Evolutionary conservation across 768 basidiomycete species (phyloP).

Genomic region (Lanmaoa rubissima): DNA sequence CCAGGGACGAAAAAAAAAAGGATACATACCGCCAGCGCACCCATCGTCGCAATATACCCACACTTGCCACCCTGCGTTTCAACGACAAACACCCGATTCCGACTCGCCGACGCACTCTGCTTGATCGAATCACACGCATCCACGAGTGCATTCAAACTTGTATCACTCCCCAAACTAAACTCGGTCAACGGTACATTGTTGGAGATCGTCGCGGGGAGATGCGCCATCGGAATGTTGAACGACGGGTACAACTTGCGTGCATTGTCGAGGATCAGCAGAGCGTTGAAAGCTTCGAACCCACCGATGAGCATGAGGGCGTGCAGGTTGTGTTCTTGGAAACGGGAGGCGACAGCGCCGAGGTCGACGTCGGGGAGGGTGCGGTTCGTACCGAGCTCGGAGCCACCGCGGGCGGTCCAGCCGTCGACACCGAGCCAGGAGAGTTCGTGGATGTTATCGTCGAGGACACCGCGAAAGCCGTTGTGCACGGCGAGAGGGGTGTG

Average conservation of each 20-base stretch:
- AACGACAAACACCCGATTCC: slow-evolving; percentile 95
- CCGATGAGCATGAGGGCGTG: slow-evolving; percentile 87
- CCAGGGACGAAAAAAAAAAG: neutral
- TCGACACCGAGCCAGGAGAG: slow-evolving; percentile 97
- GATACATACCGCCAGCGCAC: slow-evolving; percentile 83
- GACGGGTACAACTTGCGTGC: slow-evolving; percentile 82
- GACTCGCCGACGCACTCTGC: slow-evolving; percentile 94
- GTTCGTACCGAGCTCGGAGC: slow-evolving; percentile 97
- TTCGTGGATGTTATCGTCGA: slow-evolving; percentile 84
- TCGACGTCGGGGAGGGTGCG: slow-evolving; percentile 83
- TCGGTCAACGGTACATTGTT: slow-evolving; percentile 99
- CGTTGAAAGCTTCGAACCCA: slow-evolving; percentile 92
- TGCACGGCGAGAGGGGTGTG: slow-evolving; percentile 91
- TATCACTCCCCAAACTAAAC: slow-evolving; percentile 93
- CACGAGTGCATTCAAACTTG: slow-evolving; percentile 95
- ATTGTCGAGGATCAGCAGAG: slow-evolving; percentile 74
- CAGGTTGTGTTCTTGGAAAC: slow-evolving; percentile 83
- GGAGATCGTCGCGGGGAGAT: slow-evolving; percentile 94
- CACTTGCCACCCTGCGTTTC: slow-evolving; percentile 98
- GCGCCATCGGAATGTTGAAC: slow-evolving; percentile 94
- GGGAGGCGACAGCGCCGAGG: slow-evolving; percentile 84
- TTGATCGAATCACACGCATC: slow-evolving; percentile 98
- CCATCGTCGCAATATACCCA: slow-evolving; percentile 94
- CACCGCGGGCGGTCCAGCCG: slow-evolving; percentile 93
- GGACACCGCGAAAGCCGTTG: slow-evolving; percentile 94